phyloP scores from a whole-genome alignment of 768 basidiomycete species.

The Mycena leptocephala region DNA sequence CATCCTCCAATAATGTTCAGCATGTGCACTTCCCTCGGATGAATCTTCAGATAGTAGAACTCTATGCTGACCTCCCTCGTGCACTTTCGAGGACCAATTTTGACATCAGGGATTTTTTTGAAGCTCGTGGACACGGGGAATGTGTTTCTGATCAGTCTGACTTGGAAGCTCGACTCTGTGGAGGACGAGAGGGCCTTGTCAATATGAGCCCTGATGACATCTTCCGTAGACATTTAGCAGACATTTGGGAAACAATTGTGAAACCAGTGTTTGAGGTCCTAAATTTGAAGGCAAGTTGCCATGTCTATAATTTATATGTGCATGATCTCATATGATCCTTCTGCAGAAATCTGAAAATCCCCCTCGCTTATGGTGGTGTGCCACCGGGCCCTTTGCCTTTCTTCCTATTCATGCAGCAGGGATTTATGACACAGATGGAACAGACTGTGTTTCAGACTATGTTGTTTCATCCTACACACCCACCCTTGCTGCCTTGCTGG shows the following conservation, averaged over 20 bases:
- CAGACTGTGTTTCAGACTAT: too few relatives aligned
- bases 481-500: too few relatives aligned
- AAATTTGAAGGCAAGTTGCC: conserved; percentile 2
- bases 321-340: background rate
- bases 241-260: background rate
- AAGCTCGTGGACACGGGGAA: too few relatives aligned
- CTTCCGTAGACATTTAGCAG: background rate
- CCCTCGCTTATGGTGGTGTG: conserved; percentile 18
- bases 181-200: background rate
- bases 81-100: background rate
- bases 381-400: conserved; percentile 11
- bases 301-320: background rate
- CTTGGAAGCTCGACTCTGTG: too few relatives aligned
- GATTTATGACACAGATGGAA: too few relatives aligned
- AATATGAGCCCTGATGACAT: background rate
- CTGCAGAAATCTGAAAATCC: conserved; percentile 8
- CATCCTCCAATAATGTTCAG: background rate
- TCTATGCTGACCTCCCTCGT: background rate
- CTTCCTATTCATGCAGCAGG: too few relatives aligned
- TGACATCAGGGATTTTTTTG: background rate
- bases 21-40: background rate
- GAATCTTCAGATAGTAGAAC: background rate
- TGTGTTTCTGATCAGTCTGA: too few relatives aligned
- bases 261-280: conserved; percentile 6
- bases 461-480: too few relatives aligned